Percentiles rank a stretch among this genome's conserved stretches.
Evolutionary conservation across 768 basidiomycete species (phyloP).

Genomic region (Cubamyces lactineus): DNA sequence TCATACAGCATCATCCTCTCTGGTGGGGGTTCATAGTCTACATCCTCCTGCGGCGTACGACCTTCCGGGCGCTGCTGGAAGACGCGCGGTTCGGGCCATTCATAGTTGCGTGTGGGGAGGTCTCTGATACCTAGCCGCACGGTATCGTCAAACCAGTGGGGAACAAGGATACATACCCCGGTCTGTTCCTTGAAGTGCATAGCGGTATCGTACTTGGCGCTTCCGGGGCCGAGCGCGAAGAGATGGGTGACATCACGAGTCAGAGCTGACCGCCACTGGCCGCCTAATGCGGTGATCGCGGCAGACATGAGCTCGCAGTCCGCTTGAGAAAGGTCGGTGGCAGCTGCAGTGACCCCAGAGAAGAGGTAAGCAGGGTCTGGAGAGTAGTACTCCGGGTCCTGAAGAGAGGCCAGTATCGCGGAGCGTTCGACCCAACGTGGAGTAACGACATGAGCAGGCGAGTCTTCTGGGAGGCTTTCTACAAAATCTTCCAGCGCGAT

Average conservation of each 20-base stretch:
- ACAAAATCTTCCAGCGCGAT: slow-evolving; percentile 58
- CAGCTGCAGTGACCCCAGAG: slow-evolving; percentile 78
- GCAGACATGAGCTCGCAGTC: slow-evolving; percentile 77
- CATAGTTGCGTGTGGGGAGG: slow-evolving; percentile 58
- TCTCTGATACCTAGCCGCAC: slow-evolving; percentile 53
- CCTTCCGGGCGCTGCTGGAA: slow-evolving; percentile 39
- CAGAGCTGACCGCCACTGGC: slow-evolving; percentile 76
- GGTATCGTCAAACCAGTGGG: slow-evolving; percentile 91
- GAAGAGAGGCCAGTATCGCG: slow-evolving; percentile 56
- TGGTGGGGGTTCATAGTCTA: slow-evolving; percentile 32
- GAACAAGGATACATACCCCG: slow-evolving; percentile 71
- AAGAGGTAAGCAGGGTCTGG: slow-evolving; percentile 79
- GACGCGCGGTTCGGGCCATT: slow-evolving; percentile 74
- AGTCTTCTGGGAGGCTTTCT: slow-evolving; percentile 37
- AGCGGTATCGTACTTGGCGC: slow-evolving; percentile 48
- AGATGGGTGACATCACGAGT: slow-evolving; percentile 90
- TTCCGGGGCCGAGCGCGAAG: slow-evolving; percentile 58
- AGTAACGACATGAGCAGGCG: slow-evolving; percentile 41
- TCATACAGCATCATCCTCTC: slow-evolving; percentile 42
- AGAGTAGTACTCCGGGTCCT: slow-evolving; percentile 69
- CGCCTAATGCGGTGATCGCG: slow-evolving; percentile 76
- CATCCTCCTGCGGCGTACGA: slow-evolving; percentile 31
- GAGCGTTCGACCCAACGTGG: slow-evolving; percentile 76
- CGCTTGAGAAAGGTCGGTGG: slow-evolving; percentile 61
- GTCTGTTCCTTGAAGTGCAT: slow-evolving; percentile 63